Evolutionary conservation across 352 stramenopile genomes (phyloP).

Genomic region (Phytophthora nicotianae): DNA sequence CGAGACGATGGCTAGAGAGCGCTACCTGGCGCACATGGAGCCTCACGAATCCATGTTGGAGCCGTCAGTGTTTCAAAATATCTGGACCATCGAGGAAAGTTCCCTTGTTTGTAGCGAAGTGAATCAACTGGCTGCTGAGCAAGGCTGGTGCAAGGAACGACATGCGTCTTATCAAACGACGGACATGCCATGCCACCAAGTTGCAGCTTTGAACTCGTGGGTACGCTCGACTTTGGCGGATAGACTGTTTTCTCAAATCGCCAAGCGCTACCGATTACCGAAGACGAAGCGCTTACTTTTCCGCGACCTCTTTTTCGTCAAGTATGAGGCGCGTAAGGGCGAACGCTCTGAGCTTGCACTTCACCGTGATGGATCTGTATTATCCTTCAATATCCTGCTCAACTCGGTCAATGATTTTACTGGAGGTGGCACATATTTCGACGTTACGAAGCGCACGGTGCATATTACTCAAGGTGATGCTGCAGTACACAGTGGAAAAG

Average conservation of each 20-base stretch:
- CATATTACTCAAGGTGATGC: conserved; percentile 86
- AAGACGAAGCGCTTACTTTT: conserved; percentile 63
- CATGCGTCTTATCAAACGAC: conserved; percentile 86
- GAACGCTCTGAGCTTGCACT: conserved; percentile 82
- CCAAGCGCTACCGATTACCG: conserved; percentile 47
- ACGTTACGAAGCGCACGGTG: conserved; percentile 66
- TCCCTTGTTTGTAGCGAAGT: conserved; percentile 46
- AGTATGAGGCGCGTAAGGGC: conserved; percentile 71
- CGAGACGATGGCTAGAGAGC: conserved; percentile 46
- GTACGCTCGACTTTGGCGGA: conserved; percentile 51
- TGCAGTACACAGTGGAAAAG: conserved; percentile 92
- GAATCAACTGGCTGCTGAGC: conserved; percentile 36
- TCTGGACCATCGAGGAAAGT: conserved; percentile 66
- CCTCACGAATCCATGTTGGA: conserved; percentile 47
- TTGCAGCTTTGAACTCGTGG: conserved; percentile 67
- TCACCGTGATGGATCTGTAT: conserved; percentile 92
- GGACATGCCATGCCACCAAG: conserved; percentile 81
- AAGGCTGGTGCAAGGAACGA: conserved; percentile 79
- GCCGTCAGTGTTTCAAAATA: conserved; percentile 44
- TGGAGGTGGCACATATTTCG: conserved; percentile 94
- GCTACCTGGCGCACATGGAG: conserved; percentile 62
- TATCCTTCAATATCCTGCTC: conserved; percentile 95
- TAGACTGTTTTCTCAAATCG: conserved; percentile 68
- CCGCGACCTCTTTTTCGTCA: conserved; percentile 89
- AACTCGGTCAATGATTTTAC: conserved; percentile 84